Base-by-base conservation (phyloP, 768 basidiomycete genomes). In the Leccinellum rugosiceps region DNA sequence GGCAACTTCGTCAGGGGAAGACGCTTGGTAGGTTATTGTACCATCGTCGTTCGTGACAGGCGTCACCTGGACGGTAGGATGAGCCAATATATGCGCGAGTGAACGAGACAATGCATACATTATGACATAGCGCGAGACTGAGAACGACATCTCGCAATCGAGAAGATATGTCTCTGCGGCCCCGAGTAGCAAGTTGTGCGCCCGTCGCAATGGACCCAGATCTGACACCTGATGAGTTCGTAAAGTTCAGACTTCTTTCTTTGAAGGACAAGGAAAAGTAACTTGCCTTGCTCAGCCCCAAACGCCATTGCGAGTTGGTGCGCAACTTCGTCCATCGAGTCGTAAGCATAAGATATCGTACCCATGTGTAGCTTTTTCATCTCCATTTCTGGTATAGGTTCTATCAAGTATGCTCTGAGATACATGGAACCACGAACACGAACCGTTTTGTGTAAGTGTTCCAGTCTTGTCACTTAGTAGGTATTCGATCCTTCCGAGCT, bases 321-420 rank as follows among this genome's bases (percentile, higher is more conserved):
- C 2, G 88, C 83, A 23, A 98, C 93, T 69, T 99, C 97, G 65
- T 99, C 97, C 96, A 99, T 98, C n/a, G 97, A 88, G 65, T 99
- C 97, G 61, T 78, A 87, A 2, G 92, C 95, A 67, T 95, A 99
- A 0, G 93, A 95, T 83, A 98, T 92, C 1, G 97, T 99, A 5
- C 97, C 97, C 89, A 98, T 92, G 67, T 98, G 97, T 28, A 99
- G 77, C 71, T 97, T 99, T 79, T 89, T 94, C 90, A 98, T 91
- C 74, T 98, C 96, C 97, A 99, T 99, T 71, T 98, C 96, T 98
- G 71, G 21, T 13, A 28, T 5, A 30, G 34, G 17, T 4, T 26
- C 6, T 21, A 51, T 62, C 50, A 50, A 46, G 11, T 7, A 26
- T 19, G 31, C 25, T 11, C n/a, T 47, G 28, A 13, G 4, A 47